Base-by-base conservation (phyloP, 345 rosid species). In the Crucihimalaya himalaica region DNA sequence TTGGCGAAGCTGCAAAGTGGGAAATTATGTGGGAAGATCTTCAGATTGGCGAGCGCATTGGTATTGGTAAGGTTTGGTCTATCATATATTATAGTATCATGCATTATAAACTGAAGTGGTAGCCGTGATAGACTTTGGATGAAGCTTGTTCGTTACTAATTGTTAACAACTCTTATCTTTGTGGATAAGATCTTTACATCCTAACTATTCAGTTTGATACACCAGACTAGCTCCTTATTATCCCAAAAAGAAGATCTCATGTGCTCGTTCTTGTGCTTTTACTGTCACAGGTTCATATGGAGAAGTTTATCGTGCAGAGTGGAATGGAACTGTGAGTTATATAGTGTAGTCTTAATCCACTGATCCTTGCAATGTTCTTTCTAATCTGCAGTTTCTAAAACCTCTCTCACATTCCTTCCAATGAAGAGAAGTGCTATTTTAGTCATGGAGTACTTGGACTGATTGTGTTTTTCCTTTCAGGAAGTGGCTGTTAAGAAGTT, bases 401-500 rank as follows among this genome's bases (percentile, higher is more conserved):
- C 9, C 13, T 39, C 60, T 31, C 51, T 20, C 37, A 23, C 48
- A 57, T 27, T 34, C 58, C 66, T 55, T 35, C 62, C 53, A 47
- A 29, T 15, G 56, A 37, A 63, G 40, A 53, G 28, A 62, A 37
- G 64, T 70, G 42, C 39, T 51, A 59, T 50, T 32, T 43, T 42
- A 32, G 47, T 20, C 63, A 40, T 13, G 51, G 27, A 48, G n/a
- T 21, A 39, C 6, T 50, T 77, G 72, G 28, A 52, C 70, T 53
- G 54, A 61, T 68, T 66, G 71, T 72, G 56, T 68, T 65, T 77
- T 71, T 63, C 56, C 21, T 83, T 73, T 52, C 85, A 92, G 99
- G 99, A 95, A 84, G 99, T 95, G 85, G 99, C 96, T 69, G 97
- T 91, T 77, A 94, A 91, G 85, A 91, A 89, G 81, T 94, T 94